Base-by-base conservation (phyloP, 2,329 filamentous ascomycete species). In the Herpomyces periplanetae region DNA sequence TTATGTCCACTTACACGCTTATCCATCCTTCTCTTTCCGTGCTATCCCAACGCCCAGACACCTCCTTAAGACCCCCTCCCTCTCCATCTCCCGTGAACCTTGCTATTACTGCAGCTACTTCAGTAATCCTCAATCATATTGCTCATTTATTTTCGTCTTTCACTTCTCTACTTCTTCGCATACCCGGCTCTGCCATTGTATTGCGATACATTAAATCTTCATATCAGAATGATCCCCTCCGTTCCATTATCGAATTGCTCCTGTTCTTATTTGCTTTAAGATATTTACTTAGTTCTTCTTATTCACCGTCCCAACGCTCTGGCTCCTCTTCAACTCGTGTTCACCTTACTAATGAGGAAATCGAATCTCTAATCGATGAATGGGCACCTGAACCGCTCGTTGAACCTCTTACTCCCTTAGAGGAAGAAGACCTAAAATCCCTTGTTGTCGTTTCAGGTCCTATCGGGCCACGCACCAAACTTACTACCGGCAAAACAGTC, bases 361-460 rank as follows among this genome's bases (percentile, higher is more conserved):
- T 96, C 28, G 80, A 96, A 33, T 80, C 96, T 33, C 43, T 96
- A 23, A 65, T 96, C 16, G 73, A 85, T 21, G 80, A 96, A 28
- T 96, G 80, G 80, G 62, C 58, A 4, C 84, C 80, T 0, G 80
- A 96, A 39, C 73, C 80, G 7, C 49, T 96, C 16, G 75, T 88
- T 11, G 47, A 58, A 3, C 46, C 56, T 10, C 53, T 59, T 25
- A 73, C 62, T 1, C 27, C 54, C 1, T 50, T 75, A 19, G 75
- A 96, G 39, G 58, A 65, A 31, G 42, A 51, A 16, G 73, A 88
- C 34, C 54, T 62, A 23, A 75, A 91, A 5, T 12, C 5, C 10
- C 17, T 10, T 12, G 10, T 10, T n/a, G 15, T 10, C 16, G 16
- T 19, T 15, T 20, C 11, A 32, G 84, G 69, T 19, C 64, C 75